Evolutionary conservation across 164 flowering plant species (phyloP), one percentile per base, ranked within the genome.

Genomic region (Aristolochia contorta): DNA sequence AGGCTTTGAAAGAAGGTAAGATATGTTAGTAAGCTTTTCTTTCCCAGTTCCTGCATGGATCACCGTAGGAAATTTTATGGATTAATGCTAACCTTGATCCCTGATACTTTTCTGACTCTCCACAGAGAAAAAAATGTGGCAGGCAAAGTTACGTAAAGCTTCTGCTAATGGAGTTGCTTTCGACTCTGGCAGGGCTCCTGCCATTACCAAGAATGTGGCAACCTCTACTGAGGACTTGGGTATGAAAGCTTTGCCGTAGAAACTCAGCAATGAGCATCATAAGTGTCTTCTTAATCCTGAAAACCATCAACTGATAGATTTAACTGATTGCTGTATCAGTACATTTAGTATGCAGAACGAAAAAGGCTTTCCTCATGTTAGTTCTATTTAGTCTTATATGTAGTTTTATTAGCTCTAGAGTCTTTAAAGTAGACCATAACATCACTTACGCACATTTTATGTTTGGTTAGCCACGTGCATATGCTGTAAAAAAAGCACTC

Each of bases 1-100:
- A 79, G 76, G 97, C 94, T 69, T 73, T 91, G 71, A 82, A 83
- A 75, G 99, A 91, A 79, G 99, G 99, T 89, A 68, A 55, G 51
- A 47, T 16, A 22, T 30, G 33, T 30, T 18, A 25, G 0, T 56
- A 56, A 2, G 22, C 32, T 27, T 27, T 32, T 33, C 14, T 30
- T 30, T 53, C 16, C 15, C 15, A 0, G 2, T 21, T 52, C 9
- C 14, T 19, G 55, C 14, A 7, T 52, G n/a, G 52, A 49, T 13
- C n/a, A 32, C 7, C 33, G 7, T 32, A 7, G 3, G 7, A 32
- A 16, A 49, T 12, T 49, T 50, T 50, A 16, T 18, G 20, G 54
- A 8, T 16, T 50, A 10, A 1, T 37, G 10, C 12, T 6, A 37
- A 37, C 43, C 43, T 37, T 37, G 43, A 37, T 37, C 6, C 18